Conservation (phyloP, 352 stramenopile species). For the Phytophthora pinifolia region DNA sequence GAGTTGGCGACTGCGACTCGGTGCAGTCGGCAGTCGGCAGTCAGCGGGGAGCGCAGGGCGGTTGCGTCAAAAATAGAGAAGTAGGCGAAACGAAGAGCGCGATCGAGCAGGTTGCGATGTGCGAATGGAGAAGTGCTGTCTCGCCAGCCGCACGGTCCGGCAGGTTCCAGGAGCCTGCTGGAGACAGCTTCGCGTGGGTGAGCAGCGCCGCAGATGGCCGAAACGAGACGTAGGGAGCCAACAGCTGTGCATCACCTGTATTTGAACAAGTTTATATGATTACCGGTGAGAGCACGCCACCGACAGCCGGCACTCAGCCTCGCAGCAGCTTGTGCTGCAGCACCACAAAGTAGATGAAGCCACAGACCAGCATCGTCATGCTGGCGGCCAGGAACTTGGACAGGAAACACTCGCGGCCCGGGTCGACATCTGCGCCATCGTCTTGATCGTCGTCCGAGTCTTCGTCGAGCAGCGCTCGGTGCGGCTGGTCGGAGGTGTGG, state of each 20-base stretch:
- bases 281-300: neutral
- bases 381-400: constrained; percentile 45
- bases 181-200: constrained; percentile 7
- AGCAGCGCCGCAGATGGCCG: constrained; percentile 10
- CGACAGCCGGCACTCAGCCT: constrained; percentile 7
- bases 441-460: constrained; percentile 9
- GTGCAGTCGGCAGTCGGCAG: constrained; percentile 2
- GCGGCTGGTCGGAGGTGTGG: constrained; percentile 4
- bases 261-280: constrained; percentile 17
- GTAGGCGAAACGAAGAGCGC: constrained; percentile 13
- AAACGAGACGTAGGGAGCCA: constrained; percentile 13
- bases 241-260: constrained; percentile 20
- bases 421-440: constrained; percentile 11
- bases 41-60: constrained; percentile 1
- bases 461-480: constrained; percentile 9
- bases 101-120: constrained; percentile 17
- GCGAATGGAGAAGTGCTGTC: constrained; percentile 18
- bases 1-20: constrained; percentile 29
- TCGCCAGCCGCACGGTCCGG: constrained; percentile 18
- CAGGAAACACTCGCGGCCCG: constrained; percentile 41
- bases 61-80: constrained; percentile 30
- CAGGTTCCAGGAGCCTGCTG: neutral
- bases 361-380: constrained; percentile 37
- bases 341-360: constrained; percentile 54
- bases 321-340: constrained; percentile 18